A percentile compares a stretch with the other conserved stretches of the same genome.
These are phyloP conservation scores for Apiospora pterosperma DNA, from an alignment of 2,329 filamentous ascomycete genomes.

Conservation along the genomic window DNA sequence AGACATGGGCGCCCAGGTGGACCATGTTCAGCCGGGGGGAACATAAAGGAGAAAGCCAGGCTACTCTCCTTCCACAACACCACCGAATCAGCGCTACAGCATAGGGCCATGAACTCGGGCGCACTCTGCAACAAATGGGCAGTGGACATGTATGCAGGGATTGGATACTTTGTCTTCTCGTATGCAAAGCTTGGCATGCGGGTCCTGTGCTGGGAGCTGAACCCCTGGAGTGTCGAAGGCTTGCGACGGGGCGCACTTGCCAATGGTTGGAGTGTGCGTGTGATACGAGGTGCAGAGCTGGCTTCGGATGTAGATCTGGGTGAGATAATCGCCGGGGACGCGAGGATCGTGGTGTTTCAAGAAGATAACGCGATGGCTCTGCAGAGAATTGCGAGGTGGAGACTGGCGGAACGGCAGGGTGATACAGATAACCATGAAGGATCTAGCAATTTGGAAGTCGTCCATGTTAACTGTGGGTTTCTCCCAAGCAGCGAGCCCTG, in stretches of 20 bases:
- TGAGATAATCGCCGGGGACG: conserved; percentile 37
- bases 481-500: conserved; percentile 53
- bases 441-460: conserved; percentile 36
- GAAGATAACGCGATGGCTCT: conserved; percentile 62
- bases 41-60: conserved; percentile 83
- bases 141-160: conserved; percentile 86
- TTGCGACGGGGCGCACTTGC: conserved; percentile 68
- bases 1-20: conserved; percentile 84
- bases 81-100: conserved; percentile 22
- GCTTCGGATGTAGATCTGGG: conserved; percentile 28
- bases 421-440: conserved; percentile 18
- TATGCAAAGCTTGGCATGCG: conserved; percentile 70
- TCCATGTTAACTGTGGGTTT: conserved; percentile 64
- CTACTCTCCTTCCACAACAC: conserved; percentile 53
- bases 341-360: conserved; percentile 63
- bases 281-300: conserved; percentile 44
- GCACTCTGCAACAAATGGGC: conserved; percentile 40
- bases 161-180: conserved; percentile 89
- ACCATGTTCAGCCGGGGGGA: conserved; percentile 95
- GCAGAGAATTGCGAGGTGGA: conserved; percentile 26
- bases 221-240: conserved; percentile 83
- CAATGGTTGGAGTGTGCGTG: conserved; percentile 63
- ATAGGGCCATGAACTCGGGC: conserved; percentile 8
- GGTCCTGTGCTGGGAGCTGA: conserved; percentile 87
- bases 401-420: not conserved